Evolutionary conservation across 257 asterid genomes (phyloP).

Genomic region (Solanum rostratum): DNA sequence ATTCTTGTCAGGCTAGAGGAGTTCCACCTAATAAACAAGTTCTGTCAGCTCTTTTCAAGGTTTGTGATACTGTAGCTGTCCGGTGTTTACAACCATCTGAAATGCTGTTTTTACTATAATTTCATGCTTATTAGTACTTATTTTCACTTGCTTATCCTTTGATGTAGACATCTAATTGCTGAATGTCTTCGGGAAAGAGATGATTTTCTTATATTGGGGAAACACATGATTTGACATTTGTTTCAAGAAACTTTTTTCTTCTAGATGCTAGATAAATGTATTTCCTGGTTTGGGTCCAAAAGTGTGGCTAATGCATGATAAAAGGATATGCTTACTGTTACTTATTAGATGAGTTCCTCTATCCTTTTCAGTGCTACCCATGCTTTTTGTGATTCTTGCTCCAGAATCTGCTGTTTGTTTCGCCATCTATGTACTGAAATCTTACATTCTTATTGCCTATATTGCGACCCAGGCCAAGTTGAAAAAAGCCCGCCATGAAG

Average conservation of each 20-base stretch:
- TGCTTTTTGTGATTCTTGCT: neutral
- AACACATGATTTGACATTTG: neutral
- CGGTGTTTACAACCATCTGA: neutral
- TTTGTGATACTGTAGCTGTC: conserved; percentile 10
- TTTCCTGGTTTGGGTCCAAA: neutral
- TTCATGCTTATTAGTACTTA: neutral
- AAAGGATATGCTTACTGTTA: neutral
- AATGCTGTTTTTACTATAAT: neutral
- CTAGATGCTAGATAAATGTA: neutral
- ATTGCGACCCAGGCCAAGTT: conserved; percentile 55
- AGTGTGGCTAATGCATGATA: neutral
- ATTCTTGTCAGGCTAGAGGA: conserved; percentile 50
- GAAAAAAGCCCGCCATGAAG: conserved; percentile 50
- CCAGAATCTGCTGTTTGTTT: neutral
- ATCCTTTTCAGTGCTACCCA: neutral
- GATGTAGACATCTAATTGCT: neutral
- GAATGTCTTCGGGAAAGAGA: neutral
- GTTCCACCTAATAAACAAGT: conserved; percentile 40
- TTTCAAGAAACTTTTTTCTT: neutral
- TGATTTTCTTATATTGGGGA: neutral
- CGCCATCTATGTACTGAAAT: neutral
- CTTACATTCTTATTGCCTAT: neutral
- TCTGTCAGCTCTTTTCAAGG: conserved; percentile 63
- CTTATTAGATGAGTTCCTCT: neutral
- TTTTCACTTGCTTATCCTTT: neutral